A percentile compares a stretch with the other conserved stretches of the same genome.
Evolutionary conservation across 495 filamentous ascomycete genomes (phyloP).

Genomic region (Cryomyces minteri): DNA sequence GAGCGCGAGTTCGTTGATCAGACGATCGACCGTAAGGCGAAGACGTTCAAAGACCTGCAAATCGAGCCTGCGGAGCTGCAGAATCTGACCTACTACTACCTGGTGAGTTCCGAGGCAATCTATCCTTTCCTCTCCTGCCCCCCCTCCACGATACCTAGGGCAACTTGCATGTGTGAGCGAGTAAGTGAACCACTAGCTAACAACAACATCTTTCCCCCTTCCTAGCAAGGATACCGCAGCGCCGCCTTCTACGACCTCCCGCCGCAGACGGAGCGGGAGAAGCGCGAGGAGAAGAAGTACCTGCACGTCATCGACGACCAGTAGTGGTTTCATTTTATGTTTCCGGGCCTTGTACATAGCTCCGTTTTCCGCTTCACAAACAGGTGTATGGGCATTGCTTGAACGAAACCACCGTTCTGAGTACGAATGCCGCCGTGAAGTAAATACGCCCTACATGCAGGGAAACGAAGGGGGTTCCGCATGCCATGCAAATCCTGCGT

Average conservation of each 20-base stretch:
- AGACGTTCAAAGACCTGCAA: constrained; percentile 87
- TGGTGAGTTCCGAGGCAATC: constrained; percentile 40
- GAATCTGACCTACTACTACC: constrained; percentile 73
- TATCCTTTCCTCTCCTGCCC: not conserved
- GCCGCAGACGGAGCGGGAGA: constrained; percentile 85
- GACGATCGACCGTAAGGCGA: constrained; percentile 72
- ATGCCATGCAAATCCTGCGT: too few relatives aligned
- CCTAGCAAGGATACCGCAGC: constrained; percentile 68
- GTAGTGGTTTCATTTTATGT: constrained; percentile 21
- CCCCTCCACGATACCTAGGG: too few relatives aligned
- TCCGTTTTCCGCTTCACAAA: too few relatives aligned
- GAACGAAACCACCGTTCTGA: too few relatives aligned
- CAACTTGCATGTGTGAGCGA: too few relatives aligned
- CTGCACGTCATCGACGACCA: constrained; percentile 84
- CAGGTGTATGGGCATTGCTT: too few relatives aligned
- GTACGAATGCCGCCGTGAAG: too few relatives aligned
- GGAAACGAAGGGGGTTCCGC: too few relatives aligned
- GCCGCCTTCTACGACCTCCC: constrained; percentile 77
- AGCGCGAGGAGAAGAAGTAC: constrained; percentile 87
- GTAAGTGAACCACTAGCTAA: too few relatives aligned
- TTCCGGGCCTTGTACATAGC: too few relatives aligned
- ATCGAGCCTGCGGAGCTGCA: constrained; percentile 72
- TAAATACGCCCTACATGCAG: too few relatives aligned
- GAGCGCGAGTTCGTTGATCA: constrained; percentile 93
- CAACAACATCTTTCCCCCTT: too few relatives aligned